These are phyloP conservation scores for Saccharum hybrid DNA, from an alignment of 202 grass and related monocot species.

Conservation along the genomic window DNA sequence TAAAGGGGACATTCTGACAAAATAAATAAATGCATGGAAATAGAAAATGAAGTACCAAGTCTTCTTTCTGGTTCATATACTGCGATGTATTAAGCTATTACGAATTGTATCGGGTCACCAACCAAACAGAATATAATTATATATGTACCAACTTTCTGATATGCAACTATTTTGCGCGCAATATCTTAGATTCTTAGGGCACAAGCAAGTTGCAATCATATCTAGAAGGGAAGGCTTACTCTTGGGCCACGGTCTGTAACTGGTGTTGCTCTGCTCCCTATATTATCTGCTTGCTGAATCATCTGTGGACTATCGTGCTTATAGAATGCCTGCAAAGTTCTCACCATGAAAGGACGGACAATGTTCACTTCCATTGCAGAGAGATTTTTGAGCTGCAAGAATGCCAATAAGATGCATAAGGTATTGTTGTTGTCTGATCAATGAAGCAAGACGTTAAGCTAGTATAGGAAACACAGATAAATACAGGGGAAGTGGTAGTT, in stretches of 20 bases:
- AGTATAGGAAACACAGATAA: neutral
- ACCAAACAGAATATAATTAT: neutral
- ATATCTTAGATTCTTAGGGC: neutral
- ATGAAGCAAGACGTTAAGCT: slow-evolving; percentile 25
- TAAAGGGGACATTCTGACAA: neutral
- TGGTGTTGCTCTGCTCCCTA: slow-evolving; percentile 53
- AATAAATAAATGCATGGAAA: neutral
- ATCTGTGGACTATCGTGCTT: slow-evolving; percentile 92
- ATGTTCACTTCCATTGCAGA: slow-evolving; percentile 98
- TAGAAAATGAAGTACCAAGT: neutral
- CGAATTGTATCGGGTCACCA: neutral
- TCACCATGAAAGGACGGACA: slow-evolving; percentile 86
- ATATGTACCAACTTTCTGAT: slow-evolving; percentile 10
- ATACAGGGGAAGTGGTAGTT: neutral
- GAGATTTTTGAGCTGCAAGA: slow-evolving; percentile 89
- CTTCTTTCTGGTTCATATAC: slow-evolving; percentile 12
- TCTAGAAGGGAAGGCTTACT: slow-evolving; percentile 55
- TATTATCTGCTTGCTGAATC: slow-evolving; percentile 70
- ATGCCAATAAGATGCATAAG: neutral
- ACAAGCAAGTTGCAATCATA: neutral
- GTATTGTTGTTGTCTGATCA: neutral
- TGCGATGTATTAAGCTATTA: neutral
- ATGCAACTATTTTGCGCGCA: neutral
- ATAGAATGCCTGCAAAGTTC: slow-evolving; percentile 87
- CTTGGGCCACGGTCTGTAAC: slow-evolving; percentile 74